Evolutionary conservation across 2,329 filamentous ascomycete genomes (phyloP), one percentile per base, ranked within the genome.

Genomic region (Alternaria sp.): DNA sequence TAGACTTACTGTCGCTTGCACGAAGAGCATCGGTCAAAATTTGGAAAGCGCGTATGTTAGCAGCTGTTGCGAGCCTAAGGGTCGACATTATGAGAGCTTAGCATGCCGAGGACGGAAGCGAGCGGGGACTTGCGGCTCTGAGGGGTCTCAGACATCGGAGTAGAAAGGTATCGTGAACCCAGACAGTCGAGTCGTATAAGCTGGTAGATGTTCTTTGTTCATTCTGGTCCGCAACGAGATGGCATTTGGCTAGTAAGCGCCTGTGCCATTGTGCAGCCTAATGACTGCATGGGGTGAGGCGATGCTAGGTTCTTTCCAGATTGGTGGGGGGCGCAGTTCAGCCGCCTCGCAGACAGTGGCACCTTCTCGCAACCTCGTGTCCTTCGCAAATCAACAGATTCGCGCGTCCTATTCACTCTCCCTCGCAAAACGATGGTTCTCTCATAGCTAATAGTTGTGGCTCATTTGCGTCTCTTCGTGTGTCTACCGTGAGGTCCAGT

Each of bases 1-100:
- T 16, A 54, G 65, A 60, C 34, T 57, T 63, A 18, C 52, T 39
- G 24, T 70, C 54, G 56, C 54, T 65, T 5, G 57, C 54, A 49
- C 38, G 51, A 7, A 78, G 65, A 6, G 63, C 62, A 30, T 65
- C 55, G 20, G 60, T 54, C 30, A 79, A 63, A 11, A 36, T 57
- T 20, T 75, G 71, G 51, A 79, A 78, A 11, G 61, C 67, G 52
- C 71, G 71, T 26, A 78, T 62, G 42, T 71, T 75, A 16, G 67
- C 66, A 32, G 72, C 72, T 32, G 74, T 70, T 7, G 65, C 70
- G 32, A 75, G 64, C 65, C 75, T 66, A 57, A 79, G 72, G 4
- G 68, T 61, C 38, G 62, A 65, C 66, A 72, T 66, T 59, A 36
- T 42, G 24, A 16, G 5, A 48, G 54, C 34, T 32, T 48, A 16